Percentiles rank a stretch among this genome's conserved stretches.
Evolutionary conservation across 2,329 filamentous ascomycete genomes (phyloP).

Genomic region (Fusarium sp.): DNA sequence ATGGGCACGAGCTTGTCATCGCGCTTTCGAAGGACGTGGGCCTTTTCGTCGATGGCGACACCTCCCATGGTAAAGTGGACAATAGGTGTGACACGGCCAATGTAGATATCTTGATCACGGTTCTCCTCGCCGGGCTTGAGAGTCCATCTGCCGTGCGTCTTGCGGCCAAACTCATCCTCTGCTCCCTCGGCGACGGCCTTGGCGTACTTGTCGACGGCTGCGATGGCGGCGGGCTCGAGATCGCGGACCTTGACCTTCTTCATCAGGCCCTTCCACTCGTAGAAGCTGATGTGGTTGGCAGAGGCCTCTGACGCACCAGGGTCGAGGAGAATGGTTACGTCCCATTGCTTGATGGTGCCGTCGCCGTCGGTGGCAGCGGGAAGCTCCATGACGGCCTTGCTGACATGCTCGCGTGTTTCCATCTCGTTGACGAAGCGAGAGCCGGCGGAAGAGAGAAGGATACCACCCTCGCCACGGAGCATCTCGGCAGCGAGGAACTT

Average conservation of each 20-base stretch:
- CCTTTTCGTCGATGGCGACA: constrained; percentile 62
- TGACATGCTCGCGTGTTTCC: constrained; percentile 64
- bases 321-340: constrained; percentile 65
- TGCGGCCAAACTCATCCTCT: constrained; percentile 57
- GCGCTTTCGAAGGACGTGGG: constrained; percentile 56
- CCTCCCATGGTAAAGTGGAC: constrained; percentile 74
- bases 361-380: constrained; percentile 45
- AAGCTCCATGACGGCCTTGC: constrained; percentile 58
- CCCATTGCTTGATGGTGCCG: constrained; percentile 59
- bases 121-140: constrained; percentile 54
- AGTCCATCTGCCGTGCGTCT: constrained; percentile 63
- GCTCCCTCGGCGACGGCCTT: constrained; percentile 51
- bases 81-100: constrained; percentile 68
- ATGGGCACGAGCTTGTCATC: constrained; percentile 54
- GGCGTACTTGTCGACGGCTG: constrained; percentile 59
- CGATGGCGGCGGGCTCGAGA: constrained; percentile 51
- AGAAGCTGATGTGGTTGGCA: constrained; percentile 67
- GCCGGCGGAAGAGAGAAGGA: constrained; percentile 58
- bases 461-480: constrained; percentile 67
- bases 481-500: constrained; percentile 72
- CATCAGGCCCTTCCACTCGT: constrained; percentile 68
- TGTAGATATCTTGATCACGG: constrained; percentile 61
- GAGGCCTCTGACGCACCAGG: constrained; percentile 62
- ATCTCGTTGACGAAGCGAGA: constrained; percentile 69
- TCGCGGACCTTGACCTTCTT: constrained; percentile 62